Percentiles rank a stretch among this genome's conserved stretches.
Evolutionary conservation across 2,329 filamentous ascomycete genomes (phyloP).

Genomic region (Aspergillus aculeatinus): DNA sequence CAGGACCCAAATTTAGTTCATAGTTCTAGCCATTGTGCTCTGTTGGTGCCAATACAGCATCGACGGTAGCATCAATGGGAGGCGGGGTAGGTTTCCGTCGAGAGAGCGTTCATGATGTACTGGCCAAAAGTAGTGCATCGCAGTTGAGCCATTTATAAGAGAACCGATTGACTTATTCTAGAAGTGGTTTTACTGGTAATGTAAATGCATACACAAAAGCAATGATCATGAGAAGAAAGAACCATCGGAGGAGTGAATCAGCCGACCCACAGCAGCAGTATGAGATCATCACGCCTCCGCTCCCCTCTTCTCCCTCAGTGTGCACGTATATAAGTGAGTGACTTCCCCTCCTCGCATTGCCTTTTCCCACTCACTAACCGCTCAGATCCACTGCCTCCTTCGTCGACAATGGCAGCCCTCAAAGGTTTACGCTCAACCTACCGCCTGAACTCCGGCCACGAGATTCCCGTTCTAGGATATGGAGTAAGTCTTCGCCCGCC

Average conservation of each 20-base stretch:
- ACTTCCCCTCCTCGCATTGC: background rate
- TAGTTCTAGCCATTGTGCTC: no score
- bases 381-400: background rate
- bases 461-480: slow-evolving; percentile 61
- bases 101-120: no score
- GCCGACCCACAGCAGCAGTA: background rate
- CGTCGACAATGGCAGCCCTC: slow-evolving; percentile 14
- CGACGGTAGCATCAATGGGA: no score
- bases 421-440: slow-evolving; percentile 40
- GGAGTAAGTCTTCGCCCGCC: slow-evolving; percentile 47
- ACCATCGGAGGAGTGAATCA: background rate
- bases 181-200: no score
- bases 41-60: no score
- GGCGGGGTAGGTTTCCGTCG: no score
- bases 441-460: slow-evolving; percentile 58
- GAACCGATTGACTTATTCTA: no score
- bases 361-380: background rate
- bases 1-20: no score
- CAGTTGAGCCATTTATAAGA: no score
- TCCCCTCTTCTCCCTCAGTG: background rate
- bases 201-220: no score
- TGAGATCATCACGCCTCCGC: background rate
- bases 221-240: no score
- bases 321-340: background rate
- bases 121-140: no score